Evolutionary conservation across 2,329 filamentous ascomycete species (phyloP), one percentile per base, ranked within the genome.

Genomic region (Phaeosphaeriaceae sp.): DNA sequence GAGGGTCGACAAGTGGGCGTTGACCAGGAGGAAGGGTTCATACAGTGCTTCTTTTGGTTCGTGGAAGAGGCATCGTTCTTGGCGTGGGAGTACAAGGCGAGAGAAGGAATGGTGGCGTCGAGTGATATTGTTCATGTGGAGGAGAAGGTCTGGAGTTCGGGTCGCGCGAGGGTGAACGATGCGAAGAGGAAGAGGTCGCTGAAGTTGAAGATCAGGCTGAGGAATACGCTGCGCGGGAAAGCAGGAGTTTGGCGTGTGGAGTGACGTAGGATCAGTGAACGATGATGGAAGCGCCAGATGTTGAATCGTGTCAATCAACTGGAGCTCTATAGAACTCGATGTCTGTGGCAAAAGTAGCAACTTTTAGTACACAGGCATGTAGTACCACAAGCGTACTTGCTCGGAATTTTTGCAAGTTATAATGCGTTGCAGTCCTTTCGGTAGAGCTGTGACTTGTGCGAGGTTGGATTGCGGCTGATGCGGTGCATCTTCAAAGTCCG

Each of bases 41-140:
- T 46, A 1, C 54, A 30, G 19, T 63, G 60, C 22, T 65, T 65
- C 46, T 22, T 49, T 0, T 65, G 55, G 55, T 61, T 65, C 40
- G 59, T 58, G 49, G 60, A 65, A 15, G 62, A 65, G 40, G 62
- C 40, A n/a, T 28, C 10, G 0, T 63, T 58, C 15, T 46, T 60
- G 19, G 47, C 53, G 2, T 57, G 22, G 17, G 62, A 65, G 42
- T 65, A 51, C 9, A 48, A 48, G 30, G 55, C 60, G 32, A 51
- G 62, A 7, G 62, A 65, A 9, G 23, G 51, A 26, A 35, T 50
- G 2, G 48, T 51, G 22, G 35, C 24, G 28, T 44, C 28, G 4
- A 47, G 40, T 4, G n/a, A n/a, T n/a, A n/a, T n/a, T n/a, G n/a
- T n/a, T n/a, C n/a, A 28, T 28, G 26, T 5, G 26, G 26, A 9